A percentile compares a stretch with the other conserved stretches of the same genome.
phyloP scores from a whole-genome alignment of 1,284 basidiomycete genomes.

The Amylostereum areolatum region DNA sequence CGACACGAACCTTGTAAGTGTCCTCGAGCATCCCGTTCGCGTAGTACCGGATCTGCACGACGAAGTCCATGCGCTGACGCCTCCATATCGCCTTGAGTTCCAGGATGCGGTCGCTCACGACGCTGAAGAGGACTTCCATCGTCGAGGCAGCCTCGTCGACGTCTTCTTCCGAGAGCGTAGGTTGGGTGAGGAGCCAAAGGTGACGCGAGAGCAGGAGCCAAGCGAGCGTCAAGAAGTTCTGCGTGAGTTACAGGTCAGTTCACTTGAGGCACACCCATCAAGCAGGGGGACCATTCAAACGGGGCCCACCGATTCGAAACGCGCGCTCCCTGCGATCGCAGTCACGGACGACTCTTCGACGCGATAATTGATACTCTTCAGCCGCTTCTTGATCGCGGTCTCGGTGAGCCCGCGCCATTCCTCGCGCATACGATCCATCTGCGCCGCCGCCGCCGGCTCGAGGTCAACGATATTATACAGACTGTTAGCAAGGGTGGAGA shows the following conservation, averaged over 20 bases:
- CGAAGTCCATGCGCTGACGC: constrained; percentile 12
- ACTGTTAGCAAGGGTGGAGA: constrained; percentile 4
- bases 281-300: too few relatives aligned
- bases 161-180: constrained; percentile 2
- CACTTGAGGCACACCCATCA: too few relatives aligned
- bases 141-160: constrained; percentile 5
- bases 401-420: constrained; percentile 8
- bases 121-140: constrained; percentile 4
- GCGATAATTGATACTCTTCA: constrained; percentile 9
- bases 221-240: constrained; percentile 9
- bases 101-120: constrained; percentile 3
- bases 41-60: constrained; percentile 12
- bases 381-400: constrained; percentile 7
- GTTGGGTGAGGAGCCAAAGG: constrained; percentile 7
- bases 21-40: constrained; percentile 12
- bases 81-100: constrained; percentile 13
- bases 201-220: constrained; percentile 9
- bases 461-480: constrained; percentile 7
- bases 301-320: constrained; percentile 9
- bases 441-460: constrained; percentile 4
- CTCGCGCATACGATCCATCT: constrained; percentile 10
- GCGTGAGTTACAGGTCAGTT: neutral
- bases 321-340: constrained; percentile 10
- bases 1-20: constrained; percentile 10
- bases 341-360: constrained; percentile 10